These are phyloP conservation scores for Aethionema arabicum DNA, from an alignment of 345 rosid species.

Conservation along the genomic window DNA sequence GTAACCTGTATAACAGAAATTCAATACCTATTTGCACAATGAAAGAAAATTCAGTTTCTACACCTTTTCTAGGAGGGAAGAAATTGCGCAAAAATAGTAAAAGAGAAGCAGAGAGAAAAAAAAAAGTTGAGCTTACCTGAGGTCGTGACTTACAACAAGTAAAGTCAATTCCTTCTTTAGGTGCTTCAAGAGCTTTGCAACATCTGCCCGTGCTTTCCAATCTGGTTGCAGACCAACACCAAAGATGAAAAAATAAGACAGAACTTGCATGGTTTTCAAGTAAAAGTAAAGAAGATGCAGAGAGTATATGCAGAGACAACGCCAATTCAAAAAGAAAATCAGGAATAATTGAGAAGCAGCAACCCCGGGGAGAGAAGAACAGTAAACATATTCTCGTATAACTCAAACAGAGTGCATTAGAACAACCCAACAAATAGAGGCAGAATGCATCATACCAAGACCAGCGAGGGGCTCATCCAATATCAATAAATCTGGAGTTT, in stretches of 20 bases:
- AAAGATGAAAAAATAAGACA: constrained; percentile 16
- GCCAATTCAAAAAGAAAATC: constrained; percentile 1
- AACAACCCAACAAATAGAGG: constrained; percentile 20
- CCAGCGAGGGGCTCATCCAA: constrained; percentile 98
- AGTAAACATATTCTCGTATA: neutral
- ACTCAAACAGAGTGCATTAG: neutral
- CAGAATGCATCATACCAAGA: constrained; percentile 60
- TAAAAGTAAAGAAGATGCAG: constrained; percentile 20
- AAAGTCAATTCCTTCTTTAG: constrained; percentile 80
- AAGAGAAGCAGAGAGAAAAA: constrained; percentile 19
- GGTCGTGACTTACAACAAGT: constrained; percentile 92
- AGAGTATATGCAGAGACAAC: constrained; percentile 5
- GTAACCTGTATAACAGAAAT: constrained; percentile 5
- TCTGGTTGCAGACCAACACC: constrained; percentile 45
- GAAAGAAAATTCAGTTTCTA: constrained; percentile 4
- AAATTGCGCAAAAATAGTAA: constrained; percentile 18
- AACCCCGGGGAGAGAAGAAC: neutral
- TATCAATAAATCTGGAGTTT: constrained; percentile 78
- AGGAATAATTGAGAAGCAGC: constrained; percentile 7
- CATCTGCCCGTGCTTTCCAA: constrained; percentile 94
- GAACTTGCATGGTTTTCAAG: constrained; percentile 6
- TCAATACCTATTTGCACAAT: constrained; percentile 4
- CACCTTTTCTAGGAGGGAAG: constrained; percentile 3
- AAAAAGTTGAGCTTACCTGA: constrained; percentile 54
- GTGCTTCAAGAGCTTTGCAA: constrained; percentile 78